Evolutionary conservation across 2,329 filamentous ascomycete species (phyloP).

Genomic region (Trichoderma semiorbis): DNA sequence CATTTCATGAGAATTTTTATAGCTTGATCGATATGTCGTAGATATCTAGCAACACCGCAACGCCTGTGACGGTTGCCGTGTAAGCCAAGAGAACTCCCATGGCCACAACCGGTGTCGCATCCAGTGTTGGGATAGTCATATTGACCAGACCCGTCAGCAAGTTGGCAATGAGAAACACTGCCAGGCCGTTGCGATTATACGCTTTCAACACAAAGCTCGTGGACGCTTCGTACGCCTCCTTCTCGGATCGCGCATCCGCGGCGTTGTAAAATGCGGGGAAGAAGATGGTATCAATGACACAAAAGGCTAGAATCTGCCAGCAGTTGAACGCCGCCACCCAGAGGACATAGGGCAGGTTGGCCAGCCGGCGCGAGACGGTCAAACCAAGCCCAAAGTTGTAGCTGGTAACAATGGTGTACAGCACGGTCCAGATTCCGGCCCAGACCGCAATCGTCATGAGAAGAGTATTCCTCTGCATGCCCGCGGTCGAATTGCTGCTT

Average conservation of each 20-base stretch:
- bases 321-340: conserved; percentile 94
- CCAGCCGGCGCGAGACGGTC: conserved; percentile 79
- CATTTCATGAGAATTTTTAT: conserved; percentile 29
- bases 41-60: conserved; percentile 65
- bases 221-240: conserved; percentile 60
- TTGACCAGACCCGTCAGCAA: conserved; percentile 87
- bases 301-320: conserved; percentile 75
- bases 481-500: conserved; percentile 40
- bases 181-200: conserved; percentile 85
- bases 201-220: conserved; percentile 80
- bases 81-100: conserved; percentile 77
- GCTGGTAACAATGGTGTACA: conserved; percentile 68
- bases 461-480: conserved; percentile 53
- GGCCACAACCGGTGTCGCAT: conserved; percentile 60
- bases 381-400: conserved; percentile 69
- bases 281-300: conserved; percentile 70
- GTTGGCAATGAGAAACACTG: conserved; percentile 83
- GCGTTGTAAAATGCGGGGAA: conserved; percentile 70
- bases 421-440: conserved; percentile 62
- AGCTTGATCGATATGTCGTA: conserved; percentile 69
- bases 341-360: conserved; percentile 88
- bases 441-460: conserved; percentile 62
- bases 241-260: conserved; percentile 53
- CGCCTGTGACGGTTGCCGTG: conserved; percentile 59
- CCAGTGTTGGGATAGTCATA: conserved; percentile 76